A percentile compares a stretch with the other conserved stretches of the same genome.
Conservation (phyloP, 164 flowering plant genomes). For the Nymphaea thermarum region DNA sequence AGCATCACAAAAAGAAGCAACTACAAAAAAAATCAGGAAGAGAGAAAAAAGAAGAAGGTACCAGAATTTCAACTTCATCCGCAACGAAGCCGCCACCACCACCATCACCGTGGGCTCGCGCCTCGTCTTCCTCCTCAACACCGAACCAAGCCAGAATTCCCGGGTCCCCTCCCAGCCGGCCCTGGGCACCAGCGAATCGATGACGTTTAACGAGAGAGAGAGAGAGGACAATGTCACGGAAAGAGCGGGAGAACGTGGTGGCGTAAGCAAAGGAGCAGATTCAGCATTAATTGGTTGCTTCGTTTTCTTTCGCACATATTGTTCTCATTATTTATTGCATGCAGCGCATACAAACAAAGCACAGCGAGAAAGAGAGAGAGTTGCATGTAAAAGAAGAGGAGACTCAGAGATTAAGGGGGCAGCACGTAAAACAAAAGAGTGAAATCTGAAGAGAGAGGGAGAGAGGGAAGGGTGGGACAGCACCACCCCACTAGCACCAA, state of each 20-base stretch:
- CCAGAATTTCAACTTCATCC: neutral
- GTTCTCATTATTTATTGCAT: neutral
- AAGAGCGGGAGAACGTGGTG: neutral
- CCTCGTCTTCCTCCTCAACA: neutral
- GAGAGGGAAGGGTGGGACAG: too few relatives aligned
- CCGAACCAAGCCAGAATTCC: neutral
- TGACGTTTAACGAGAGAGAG: neutral
- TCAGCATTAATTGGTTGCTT: neutral
- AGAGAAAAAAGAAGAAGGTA: neutral
- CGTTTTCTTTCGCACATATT: neutral
- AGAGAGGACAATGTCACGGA: neutral
- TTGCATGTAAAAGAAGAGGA: conserved; percentile 6
- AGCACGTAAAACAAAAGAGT: too few relatives aligned
- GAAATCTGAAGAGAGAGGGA: too few relatives aligned
- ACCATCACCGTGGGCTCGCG: neutral
- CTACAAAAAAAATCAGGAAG: neutral
- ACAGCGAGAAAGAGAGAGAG: conserved; percentile 3
- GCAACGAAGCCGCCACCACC: neutral
- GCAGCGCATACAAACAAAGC: neutral
- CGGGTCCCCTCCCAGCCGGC: neutral
- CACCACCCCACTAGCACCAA: too few relatives aligned
- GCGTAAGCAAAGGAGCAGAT: neutral
- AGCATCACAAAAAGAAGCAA: neutral
- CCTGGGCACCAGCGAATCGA: neutral
- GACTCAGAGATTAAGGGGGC: neutral